Base-by-base conservation (phyloP, 75 land plant species). In the Selaginella moellendorffii region DNA sequence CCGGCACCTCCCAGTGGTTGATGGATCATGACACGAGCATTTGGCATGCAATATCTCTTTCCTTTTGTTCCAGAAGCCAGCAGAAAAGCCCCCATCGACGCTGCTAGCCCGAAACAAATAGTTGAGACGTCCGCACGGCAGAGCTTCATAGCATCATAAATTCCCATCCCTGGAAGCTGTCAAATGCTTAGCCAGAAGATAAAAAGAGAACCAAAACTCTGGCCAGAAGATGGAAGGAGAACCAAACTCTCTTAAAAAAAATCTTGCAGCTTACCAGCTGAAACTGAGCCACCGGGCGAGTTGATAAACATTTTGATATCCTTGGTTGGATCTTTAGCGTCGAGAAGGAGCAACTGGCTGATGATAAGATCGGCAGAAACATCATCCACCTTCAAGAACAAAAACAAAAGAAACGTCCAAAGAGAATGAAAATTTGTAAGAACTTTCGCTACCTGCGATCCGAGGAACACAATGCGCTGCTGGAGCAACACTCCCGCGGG, bases 71-170 rank as follows among this genome's bases (percentile, higher is more conserved):
- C 98, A 63, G 96, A n/a, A 25, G 98, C 98, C 64, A 93, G 80
- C 26, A 93, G 52, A 62, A 93, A 93, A 27, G 98, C 98, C 53
- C 96, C 98, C 96, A 93, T 89, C 12, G 95, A 88, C 72, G 98
- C 96, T 27, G 98, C 98, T 54, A 93, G 80, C 5, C 98, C 98
- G 66, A 93, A 68, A 31, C 90, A 89, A 54, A 83, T 76, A 28
- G 98, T 93, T n/a, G 98, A 93, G 0, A 93, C 80, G 68, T 93
- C 98, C 29, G 98, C 98, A 59, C 84, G 88, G 68, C 96, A 89
- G 53, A 88, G 70, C 68, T 89, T 93, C 90, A 93, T 93, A 18
- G 87, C 90, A 71, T 93, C 98, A 77, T 93, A 93, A 28, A 93
- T 93, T 63, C 90, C 96, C 96, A 93, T 85, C 14, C 97, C 97